Evolutionary conservation across 192 early-diverging fungal species (phyloP).

Genomic region (Kappamyces sp.): DNA sequence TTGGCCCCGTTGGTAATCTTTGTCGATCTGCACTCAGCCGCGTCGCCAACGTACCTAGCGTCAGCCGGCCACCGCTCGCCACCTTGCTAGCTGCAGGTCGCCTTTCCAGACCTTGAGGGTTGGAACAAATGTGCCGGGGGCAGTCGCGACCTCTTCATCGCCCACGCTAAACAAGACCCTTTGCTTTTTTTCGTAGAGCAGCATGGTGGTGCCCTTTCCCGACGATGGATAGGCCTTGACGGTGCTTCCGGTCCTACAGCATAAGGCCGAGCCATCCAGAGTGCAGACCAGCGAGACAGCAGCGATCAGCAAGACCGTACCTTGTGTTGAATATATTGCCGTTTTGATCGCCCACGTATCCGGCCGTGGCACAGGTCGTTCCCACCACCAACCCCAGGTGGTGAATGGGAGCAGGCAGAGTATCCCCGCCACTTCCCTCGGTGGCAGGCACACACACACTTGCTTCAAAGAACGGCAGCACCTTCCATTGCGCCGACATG

Average conservation of each 20-base stretch:
- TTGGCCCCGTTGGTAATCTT: constrained; percentile 6
- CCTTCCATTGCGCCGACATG: too few relatives aligned
- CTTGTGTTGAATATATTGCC: too few relatives aligned
- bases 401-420: too few relatives aligned
- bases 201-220: not conserved
- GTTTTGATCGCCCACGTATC: too few relatives aligned
- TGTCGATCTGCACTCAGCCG: not conserved
- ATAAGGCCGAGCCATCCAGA: too few relatives aligned
- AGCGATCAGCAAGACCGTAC: too few relatives aligned
- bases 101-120: constrained; percentile 78
- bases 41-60: constrained; percentile 42
- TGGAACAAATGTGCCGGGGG: constrained; percentile 25
- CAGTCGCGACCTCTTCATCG: constrained; percentile 36
- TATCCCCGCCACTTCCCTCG: too few relatives aligned
- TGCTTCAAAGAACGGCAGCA: too few relatives aligned
- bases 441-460: too few relatives aligned
- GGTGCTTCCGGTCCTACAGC: constrained; percentile 23
- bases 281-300: too few relatives aligned
- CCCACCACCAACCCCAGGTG: too few relatives aligned
- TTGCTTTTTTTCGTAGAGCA: constrained; percentile 41
- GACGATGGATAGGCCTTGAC: constrained; percentile 53
- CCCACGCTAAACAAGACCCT: constrained; percentile 77
- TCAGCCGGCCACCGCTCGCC: constrained; percentile 46
- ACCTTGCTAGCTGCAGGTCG: constrained; percentile 51
- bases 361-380: too few relatives aligned